Evolutionary conservation across 2,329 filamentous ascomycete species (phyloP).

Genomic region (Neonectria punicea): DNA sequence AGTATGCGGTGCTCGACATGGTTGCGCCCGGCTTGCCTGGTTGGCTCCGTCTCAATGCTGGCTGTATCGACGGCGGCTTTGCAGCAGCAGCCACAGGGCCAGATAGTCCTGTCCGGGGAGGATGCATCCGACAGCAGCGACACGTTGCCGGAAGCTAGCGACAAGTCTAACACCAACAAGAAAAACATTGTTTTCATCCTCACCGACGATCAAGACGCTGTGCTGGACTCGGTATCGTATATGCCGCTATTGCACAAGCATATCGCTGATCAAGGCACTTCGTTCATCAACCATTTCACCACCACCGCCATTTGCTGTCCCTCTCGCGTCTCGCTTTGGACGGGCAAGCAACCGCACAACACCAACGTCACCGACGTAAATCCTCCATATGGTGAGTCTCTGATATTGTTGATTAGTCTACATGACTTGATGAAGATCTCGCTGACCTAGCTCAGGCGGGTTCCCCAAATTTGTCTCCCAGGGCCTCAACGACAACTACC

Average conservation of each 20-base stretch:
- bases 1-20: constrained; percentile 28
- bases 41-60: not conserved
- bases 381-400: constrained; percentile 61
- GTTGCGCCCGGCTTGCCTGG: constrained; percentile 14
- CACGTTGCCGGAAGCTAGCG: not conserved
- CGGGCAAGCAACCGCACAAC: constrained; percentile 74
- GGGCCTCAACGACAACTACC: constrained; percentile 73
- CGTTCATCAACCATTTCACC: constrained; percentile 71
- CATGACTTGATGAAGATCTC: not conserved
- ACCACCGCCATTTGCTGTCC: constrained; percentile 76
- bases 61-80: not conserved
- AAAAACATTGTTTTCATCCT: constrained; percentile 74
- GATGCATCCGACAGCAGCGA: not conserved
- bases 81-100: not conserved
- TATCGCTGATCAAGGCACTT: constrained; percentile 66
- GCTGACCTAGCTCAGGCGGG: constrained; percentile 43
- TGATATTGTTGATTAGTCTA: too few relatives aligned
- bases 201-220: constrained; percentile 74
- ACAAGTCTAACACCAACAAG: constrained; percentile 2
- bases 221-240: constrained; percentile 69
- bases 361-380: constrained; percentile 72
- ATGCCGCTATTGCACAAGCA: constrained; percentile 68
- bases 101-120: not conserved
- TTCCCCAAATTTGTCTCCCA: constrained; percentile 74
- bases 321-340: constrained; percentile 72